phyloP scores from a whole-genome alignment of 306 rosid genomes.

The Prunus mume region DNA sequence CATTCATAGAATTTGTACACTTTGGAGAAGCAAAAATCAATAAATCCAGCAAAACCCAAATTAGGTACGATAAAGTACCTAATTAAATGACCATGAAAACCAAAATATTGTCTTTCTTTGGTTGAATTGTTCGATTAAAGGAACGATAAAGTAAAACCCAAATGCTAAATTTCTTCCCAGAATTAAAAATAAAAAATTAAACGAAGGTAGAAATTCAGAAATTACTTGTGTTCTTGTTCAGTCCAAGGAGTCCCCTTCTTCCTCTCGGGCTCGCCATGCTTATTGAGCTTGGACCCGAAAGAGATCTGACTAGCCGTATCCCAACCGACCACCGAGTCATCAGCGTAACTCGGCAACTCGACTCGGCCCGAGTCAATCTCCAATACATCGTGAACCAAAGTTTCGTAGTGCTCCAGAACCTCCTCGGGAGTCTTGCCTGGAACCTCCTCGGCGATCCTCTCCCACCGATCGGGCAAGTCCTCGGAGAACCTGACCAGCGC shows the following conservation, averaged over 20 bases:
- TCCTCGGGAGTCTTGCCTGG: slow-evolving; percentile 59
- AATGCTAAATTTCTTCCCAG: background rate
- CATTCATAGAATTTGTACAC: too few species aligned
- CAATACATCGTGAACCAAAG: slow-evolving; percentile 57
- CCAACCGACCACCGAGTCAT: slow-evolving; percentile 48
- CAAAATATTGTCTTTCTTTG: background rate
- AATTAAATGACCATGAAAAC: background rate
- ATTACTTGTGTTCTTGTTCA: slow-evolving; percentile 80
- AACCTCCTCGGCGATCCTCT: slow-evolving; percentile 50
- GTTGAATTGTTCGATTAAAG: background rate
- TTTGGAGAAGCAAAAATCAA: too few species aligned
- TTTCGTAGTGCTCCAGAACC: slow-evolving; percentile 58
- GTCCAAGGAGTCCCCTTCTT: slow-evolving; percentile 94
- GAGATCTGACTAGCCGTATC: slow-evolving; percentile 66
- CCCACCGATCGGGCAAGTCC: slow-evolving; percentile 64
- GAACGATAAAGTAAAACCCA: background rate
- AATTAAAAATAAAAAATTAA: background rate
- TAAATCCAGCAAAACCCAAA: background rate
- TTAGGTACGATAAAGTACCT: background rate
- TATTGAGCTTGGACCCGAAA: slow-evolving; percentile 44
- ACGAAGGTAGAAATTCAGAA: background rate
- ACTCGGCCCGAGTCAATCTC: slow-evolving; percentile 82
- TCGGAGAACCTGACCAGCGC: slow-evolving; percentile 63
- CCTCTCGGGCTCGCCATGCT: slow-evolving; percentile 52
- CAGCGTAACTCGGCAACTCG: slow-evolving; percentile 61